Percentiles rank a stretch among this genome's conserved stretches.
phyloP scores from a whole-genome alignment of 441 rosid genomes.

The Gossypium davidsonii region DNA sequence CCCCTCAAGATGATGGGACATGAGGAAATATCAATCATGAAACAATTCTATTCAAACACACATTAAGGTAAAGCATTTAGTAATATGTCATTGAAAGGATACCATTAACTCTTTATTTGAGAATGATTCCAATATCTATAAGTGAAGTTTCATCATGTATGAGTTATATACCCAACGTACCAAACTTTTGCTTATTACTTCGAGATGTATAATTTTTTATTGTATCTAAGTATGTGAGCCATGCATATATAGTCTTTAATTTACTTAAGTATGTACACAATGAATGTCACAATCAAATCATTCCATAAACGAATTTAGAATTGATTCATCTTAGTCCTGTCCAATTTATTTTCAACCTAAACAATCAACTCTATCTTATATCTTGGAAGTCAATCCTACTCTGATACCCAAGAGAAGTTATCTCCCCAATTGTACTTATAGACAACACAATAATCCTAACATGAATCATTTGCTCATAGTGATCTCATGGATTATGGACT shows the following conservation, averaged over 20 bases:
- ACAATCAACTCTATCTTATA: neutral
- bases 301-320: neutral
- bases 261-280: neutral
- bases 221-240: neutral
- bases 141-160: neutral
- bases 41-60: too few species aligned
- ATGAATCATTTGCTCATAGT: neutral
- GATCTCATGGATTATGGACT: neutral
- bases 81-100: neutral
- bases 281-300: neutral
- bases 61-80: neutral
- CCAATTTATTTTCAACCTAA: neutral
- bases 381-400: neutral
- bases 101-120: neutral
- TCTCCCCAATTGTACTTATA: neutral
- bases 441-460: neutral
- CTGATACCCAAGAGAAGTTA: neutral
- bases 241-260: neutral
- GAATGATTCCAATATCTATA: neutral
- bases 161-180: neutral
- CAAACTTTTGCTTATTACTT: too few species aligned
- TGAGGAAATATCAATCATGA: neutral
- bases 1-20: neutral
- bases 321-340: neutral
- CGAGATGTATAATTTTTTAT: too few species aligned